Conservation (phyloP, 768 basidiomycete genomes). For the Amanita muscaria region DNA sequence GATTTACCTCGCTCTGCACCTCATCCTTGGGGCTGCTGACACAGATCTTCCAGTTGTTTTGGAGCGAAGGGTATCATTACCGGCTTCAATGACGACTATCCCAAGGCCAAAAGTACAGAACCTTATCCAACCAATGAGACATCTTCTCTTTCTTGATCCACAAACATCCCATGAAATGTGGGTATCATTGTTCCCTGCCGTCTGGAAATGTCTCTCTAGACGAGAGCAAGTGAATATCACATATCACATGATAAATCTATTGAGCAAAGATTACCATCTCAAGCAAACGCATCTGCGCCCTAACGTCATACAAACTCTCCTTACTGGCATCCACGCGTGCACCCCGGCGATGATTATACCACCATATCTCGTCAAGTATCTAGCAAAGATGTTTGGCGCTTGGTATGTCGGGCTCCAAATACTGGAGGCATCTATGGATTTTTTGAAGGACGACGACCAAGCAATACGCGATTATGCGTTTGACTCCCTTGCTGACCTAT, state of each 20-base stretch:
- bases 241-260: slow-evolving; percentile 79
- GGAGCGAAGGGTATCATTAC: slow-evolving; percentile 31
- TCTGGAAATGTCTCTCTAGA: slow-evolving; percentile 79
- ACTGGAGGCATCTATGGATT: slow-evolving; percentile 70
- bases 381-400: slow-evolving; percentile 92
- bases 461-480: slow-evolving; percentile 73
- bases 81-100: slow-evolving; percentile 23
- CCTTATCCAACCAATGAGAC: slow-evolving; percentile 72
- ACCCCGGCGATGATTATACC: slow-evolving; percentile 82
- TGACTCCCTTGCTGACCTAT: slow-evolving; percentile 90
- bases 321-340: slow-evolving; percentile 80
- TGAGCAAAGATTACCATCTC: slow-evolving; percentile 90
- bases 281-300: slow-evolving; percentile 84
- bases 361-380: slow-evolving; percentile 91
- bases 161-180: slow-evolving; percentile 74
- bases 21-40: slow-evolving; percentile 64
- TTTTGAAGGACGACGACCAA: slow-evolving; percentile 72
- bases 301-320: slow-evolving; percentile 86
- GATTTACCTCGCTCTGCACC: slow-evolving; percentile 86
- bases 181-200: slow-evolving; percentile 78
- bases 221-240: slow-evolving; percentile 86
- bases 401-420: slow-evolving; percentile 91
- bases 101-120: slow-evolving; percentile 37
- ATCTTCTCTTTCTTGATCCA: slow-evolving; percentile 73
- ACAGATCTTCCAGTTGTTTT: slow-evolving; percentile 28